Evolutionary conservation across 768 basidiomycete species (phyloP).

Genomic region (Hypholoma sublateritium): DNA sequence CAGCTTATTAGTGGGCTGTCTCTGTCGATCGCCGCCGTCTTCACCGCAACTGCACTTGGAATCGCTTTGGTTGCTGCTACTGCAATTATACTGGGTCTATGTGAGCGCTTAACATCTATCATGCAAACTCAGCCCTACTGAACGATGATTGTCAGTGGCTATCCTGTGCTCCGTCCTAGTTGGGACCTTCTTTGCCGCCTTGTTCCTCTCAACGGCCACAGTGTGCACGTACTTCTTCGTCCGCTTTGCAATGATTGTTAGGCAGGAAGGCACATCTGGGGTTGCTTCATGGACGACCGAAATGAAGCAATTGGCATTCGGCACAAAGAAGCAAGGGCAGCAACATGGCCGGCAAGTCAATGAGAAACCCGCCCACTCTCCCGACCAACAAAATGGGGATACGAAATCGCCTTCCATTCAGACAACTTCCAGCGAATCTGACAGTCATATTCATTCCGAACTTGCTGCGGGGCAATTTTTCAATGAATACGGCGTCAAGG

Average conservation of each 20-base stretch:
- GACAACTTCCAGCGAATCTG: too few relatives aligned
- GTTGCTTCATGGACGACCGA: conserved; percentile 18
- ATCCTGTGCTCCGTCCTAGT: conserved; percentile 19
- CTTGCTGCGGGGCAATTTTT: background rate
- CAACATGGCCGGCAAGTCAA: background rate
- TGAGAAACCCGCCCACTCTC: background rate
- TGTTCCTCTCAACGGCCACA: conserved; percentile 19
- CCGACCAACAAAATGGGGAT: background rate
- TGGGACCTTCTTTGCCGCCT: conserved; percentile 20
- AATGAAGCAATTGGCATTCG: conserved; percentile 8
- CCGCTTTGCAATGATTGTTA: conserved; percentile 17
- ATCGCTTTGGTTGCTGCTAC: conserved; percentile 17
- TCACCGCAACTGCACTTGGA: conserved; percentile 16
- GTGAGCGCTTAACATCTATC: conserved; percentile 10
- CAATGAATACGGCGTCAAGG: background rate
- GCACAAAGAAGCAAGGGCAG: conserved; percentile 1
- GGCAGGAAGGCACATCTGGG: conserved; percentile 21
- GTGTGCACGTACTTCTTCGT: conserved; percentile 21
- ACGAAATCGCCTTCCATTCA: too few relatives aligned
- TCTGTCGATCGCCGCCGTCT: conserved; percentile 14
- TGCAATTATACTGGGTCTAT: conserved; percentile 15
- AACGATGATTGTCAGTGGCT: conserved; percentile 9
- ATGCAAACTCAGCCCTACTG: background rate
- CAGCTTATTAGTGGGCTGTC: conserved; percentile 13
- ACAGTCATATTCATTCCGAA: too few relatives aligned